Conservation (phyloP, 306 rosid species). For the Cyclanthera cordifolia region DNA sequence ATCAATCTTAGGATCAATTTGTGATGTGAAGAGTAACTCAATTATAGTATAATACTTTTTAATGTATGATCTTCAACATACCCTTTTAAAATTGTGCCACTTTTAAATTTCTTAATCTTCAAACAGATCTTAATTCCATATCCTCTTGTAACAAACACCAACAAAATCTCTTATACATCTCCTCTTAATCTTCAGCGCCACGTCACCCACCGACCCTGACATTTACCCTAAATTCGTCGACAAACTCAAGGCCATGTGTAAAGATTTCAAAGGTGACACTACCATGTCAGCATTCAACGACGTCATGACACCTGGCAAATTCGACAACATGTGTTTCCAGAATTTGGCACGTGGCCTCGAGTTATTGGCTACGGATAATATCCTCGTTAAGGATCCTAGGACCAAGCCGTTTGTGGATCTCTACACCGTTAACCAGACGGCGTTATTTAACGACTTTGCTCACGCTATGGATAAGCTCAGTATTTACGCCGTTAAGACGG, state of each 20-base stretch:
- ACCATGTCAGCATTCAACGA: slow-evolving; percentile 11
- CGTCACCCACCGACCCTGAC: neutral
- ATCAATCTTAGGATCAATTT: too few relatives aligned
- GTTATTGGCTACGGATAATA: neutral
- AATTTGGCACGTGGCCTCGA: slow-evolving; percentile 1
- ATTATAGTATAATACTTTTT: too few relatives aligned
- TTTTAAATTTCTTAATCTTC: too few relatives aligned
- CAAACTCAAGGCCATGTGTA: slow-evolving; percentile 6
- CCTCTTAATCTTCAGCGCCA: neutral
- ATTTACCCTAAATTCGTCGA: neutral
- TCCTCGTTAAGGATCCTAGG: neutral
- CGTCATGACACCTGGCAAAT: slow-evolving; percentile 15
- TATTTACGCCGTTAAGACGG: neutral
- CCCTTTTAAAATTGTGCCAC: too few relatives aligned
- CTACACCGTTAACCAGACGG: slow-evolving; percentile 10
- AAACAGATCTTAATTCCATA: too few relatives aligned
- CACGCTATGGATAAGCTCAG: slow-evolving; percentile 12
- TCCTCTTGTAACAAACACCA: too few relatives aligned
- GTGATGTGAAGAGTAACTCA: too few relatives aligned
- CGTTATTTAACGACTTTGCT: slow-evolving; percentile 10
- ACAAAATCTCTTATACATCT: too few relatives aligned
- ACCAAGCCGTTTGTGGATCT: slow-evolving; percentile 1
- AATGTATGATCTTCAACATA: too few relatives aligned
- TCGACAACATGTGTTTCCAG: slow-evolving; percentile 10
- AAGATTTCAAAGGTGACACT: neutral